These are phyloP conservation scores for Rubroshorea leprosula DNA, from an alignment of 345 rosid genomes.

Conservation along the genomic window DNA sequence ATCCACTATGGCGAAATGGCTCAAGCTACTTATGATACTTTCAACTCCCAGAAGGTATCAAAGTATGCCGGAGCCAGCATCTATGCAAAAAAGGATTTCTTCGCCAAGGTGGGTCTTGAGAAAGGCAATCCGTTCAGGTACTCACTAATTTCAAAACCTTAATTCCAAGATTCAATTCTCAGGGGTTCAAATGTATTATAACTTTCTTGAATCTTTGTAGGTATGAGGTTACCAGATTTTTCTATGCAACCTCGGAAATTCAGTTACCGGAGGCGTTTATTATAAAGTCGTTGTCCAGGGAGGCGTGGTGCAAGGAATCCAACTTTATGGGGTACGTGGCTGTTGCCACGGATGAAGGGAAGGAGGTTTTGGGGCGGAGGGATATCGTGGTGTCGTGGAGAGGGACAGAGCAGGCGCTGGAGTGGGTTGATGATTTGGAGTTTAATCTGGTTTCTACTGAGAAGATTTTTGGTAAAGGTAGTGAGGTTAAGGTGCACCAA, in stretches of 20 bases:
- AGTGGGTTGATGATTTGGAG: constrained; percentile 67
- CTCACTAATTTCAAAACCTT: not conserved
- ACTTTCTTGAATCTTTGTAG: not conserved
- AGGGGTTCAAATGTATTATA: not conserved
- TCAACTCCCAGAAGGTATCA: constrained; percentile 50
- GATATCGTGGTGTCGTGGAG: constrained; percentile 85
- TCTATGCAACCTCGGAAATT: constrained; percentile 63
- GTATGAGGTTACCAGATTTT: constrained; percentile 46
- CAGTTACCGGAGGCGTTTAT: constrained; percentile 65
- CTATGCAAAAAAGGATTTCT: constrained; percentile 48
- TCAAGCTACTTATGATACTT: constrained; percentile 67
- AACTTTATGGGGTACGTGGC: constrained; percentile 88
- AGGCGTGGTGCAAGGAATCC: constrained; percentile 81
- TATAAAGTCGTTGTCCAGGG: constrained; percentile 51
- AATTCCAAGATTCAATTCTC: too few species aligned
- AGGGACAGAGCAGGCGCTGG: constrained; percentile 64
- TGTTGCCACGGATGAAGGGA: constrained; percentile 70
- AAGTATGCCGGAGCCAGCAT: constrained; percentile 58
- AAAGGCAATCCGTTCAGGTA: constrained; percentile 58
- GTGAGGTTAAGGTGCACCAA: constrained; percentile 50
- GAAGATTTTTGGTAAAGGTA: constrained; percentile 37
- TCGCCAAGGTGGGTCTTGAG: constrained; percentile 47
- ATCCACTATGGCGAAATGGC: constrained; percentile 88
- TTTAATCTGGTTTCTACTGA: constrained; percentile 46
- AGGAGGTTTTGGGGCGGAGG: constrained; percentile 58